A percentile compares a stretch with the other conserved stretches of the same genome.
phyloP scores from a whole-genome alignment of 1,139 yeast genomes.

The Candida mesenterica region DNA sequence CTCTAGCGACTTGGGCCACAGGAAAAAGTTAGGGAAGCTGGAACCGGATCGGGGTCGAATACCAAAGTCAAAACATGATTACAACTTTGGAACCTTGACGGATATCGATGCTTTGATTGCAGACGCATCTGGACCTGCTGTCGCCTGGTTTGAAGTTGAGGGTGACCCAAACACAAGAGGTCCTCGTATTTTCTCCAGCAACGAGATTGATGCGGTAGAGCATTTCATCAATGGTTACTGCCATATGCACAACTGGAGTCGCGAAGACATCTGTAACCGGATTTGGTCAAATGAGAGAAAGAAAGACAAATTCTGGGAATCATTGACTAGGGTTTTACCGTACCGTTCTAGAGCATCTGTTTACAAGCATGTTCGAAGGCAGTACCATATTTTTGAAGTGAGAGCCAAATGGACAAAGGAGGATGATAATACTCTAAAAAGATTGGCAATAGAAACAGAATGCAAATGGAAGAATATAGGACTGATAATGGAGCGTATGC shows the following conservation, averaged over 20 bases:
- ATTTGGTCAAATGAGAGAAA: constrained; percentile 85
- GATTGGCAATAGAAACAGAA: constrained; percentile 61
- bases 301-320: constrained; percentile 89
- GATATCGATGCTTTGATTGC: constrained; percentile 35
- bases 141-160: constrained; percentile 37
- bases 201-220: constrained; percentile 71
- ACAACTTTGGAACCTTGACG: constrained; percentile 28
- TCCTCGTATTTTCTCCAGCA: constrained; percentile 52
- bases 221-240: constrained; percentile 70
- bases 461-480: constrained; percentile 90
- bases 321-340: constrained; percentile 72
- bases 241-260: constrained; percentile 54
- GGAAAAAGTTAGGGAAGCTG: constrained; percentile 13
- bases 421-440: constrained; percentile 68
- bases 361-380: constrained; percentile 87
- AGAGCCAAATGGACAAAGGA: constrained; percentile 87
- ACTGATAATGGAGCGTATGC: constrained; percentile 80
- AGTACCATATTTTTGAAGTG: constrained; percentile 80
- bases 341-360: constrained; percentile 83
- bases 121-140: constrained; percentile 36
- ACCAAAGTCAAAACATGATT: constrained; percentile 10
- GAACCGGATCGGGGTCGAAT: constrained; percentile 2
- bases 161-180: constrained; percentile 32
- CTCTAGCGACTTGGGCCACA: constrained; percentile 12
- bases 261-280: constrained; percentile 72